Evolutionary conservation across 345 rosid species (phyloP).

Genomic region (Boechera stricta): DNA sequence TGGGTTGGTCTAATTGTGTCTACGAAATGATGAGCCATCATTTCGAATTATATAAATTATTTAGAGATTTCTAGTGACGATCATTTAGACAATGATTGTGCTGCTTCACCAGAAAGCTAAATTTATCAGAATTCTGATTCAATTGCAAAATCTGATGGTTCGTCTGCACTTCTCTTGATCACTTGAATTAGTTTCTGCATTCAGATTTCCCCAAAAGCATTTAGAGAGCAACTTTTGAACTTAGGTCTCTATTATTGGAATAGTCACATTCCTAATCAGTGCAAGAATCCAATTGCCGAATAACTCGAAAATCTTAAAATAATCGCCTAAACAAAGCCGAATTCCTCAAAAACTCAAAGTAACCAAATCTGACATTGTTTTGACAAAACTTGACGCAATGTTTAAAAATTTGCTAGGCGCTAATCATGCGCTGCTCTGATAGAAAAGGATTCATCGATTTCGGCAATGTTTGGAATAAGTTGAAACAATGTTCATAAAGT

Average conservation of each 20-base stretch:
- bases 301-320: not conserved
- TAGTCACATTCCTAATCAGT: not conserved
- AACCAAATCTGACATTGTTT: not conserved
- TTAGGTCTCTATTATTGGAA: not conserved
- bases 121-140: not conserved
- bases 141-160: not conserved
- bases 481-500: not conserved
- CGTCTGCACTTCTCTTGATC: not conserved
- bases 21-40: slow-evolving; percentile 30
- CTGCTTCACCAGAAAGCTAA: not conserved
- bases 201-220: not conserved
- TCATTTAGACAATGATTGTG: not conserved
- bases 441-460: not conserved
- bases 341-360: not conserved
- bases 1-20: slow-evolving; percentile 6
- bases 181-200: not conserved
- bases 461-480: not conserved
- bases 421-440: not conserved
- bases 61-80: slow-evolving; percentile 1
- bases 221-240: not conserved
- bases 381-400: too few relatives aligned
- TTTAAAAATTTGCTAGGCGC: not conserved
- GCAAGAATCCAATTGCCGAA: not conserved
- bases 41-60: slow-evolving; percentile 10
- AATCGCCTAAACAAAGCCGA: not conserved